Conservation (phyloP, 2,329 filamentous ascomycete species). For the Ophiocordyceps camponoti-floridani region DNA sequence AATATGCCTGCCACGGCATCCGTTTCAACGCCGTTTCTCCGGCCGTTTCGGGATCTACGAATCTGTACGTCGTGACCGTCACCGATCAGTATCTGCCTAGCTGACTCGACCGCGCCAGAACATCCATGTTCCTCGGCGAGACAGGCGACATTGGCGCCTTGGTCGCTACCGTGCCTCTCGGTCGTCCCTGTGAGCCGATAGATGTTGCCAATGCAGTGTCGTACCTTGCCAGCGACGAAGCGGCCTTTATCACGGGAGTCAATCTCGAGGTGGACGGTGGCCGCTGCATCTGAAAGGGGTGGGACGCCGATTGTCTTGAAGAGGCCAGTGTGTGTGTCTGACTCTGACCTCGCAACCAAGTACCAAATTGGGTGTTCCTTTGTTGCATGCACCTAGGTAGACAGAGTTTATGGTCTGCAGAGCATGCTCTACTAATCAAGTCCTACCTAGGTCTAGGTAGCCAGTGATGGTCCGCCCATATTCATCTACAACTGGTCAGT, state of each 20-base stretch:
- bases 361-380: too few species aligned
- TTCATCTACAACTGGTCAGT: too few species aligned
- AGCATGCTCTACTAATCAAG: too few species aligned
- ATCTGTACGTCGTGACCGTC: constrained; percentile 22
- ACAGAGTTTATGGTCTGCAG: too few species aligned
- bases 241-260: constrained; percentile 53
- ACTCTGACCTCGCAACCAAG: not conserved
- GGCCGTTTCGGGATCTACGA: constrained; percentile 49
- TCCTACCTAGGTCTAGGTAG: too few species aligned
- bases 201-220: constrained; percentile 56
- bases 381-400: too few species aligned
- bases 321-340: not conserved
- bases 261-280: constrained; percentile 34
- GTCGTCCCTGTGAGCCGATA: constrained; percentile 34
- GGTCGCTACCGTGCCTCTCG: constrained; percentile 34
- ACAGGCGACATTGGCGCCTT: constrained; percentile 40
- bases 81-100: not conserved
- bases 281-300: constrained; percentile 8
- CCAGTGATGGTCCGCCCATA: too few species aligned
- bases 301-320: too few species aligned
- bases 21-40: constrained; percentile 51
- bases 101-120: constrained; percentile 9
- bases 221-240: constrained; percentile 55
- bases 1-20: constrained; percentile 55
- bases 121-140: constrained; percentile 37